These are phyloP conservation scores for Tolypocladium amazonense DNA, from an alignment of 2,329 filamentous ascomycete species.

Conservation along the genomic window DNA sequence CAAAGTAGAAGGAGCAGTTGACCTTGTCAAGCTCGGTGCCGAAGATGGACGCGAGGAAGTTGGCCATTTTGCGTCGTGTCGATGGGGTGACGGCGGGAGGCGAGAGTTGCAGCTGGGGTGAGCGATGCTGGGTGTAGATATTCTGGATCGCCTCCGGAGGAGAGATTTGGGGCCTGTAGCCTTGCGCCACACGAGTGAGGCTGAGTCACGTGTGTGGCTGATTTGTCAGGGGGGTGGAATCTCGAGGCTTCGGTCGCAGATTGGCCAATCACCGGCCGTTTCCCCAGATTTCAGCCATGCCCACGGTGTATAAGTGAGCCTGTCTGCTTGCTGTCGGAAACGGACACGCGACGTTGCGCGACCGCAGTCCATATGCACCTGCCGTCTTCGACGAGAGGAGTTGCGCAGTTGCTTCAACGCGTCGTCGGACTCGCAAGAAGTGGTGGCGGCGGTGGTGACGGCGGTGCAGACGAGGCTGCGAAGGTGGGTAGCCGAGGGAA, in stretches of 20 bases:
- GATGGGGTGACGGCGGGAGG: conserved; percentile 1
- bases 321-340: not conserved
- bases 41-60: conserved; percentile 98
- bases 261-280: not conserved
- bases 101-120: conserved; percentile 1
- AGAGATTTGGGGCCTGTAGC: conserved; percentile 1
- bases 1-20: conserved; percentile 94
- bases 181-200: conserved; percentile 2
- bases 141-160: not conserved
- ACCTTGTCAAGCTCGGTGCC: conserved; percentile 99
- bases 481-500: not conserved
- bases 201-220: conserved; percentile 20
- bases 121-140: conserved; percentile 4
- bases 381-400: not conserved
- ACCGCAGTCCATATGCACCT: not conserved
- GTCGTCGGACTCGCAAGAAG: not conserved
- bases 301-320: too few relatives aligned
- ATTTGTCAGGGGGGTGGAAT: conserved; percentile 10
- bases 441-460: not conserved
- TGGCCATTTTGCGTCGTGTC: conserved; percentile 57
- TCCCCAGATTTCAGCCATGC: not conserved
- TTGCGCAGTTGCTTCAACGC: not conserved
- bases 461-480: not conserved
- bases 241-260: conserved; percentile 2
- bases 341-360: too few relatives aligned